Evolutionary conservation across 345 rosid genomes (phyloP).

Genomic region (Sisymbrium altissimum): DNA sequence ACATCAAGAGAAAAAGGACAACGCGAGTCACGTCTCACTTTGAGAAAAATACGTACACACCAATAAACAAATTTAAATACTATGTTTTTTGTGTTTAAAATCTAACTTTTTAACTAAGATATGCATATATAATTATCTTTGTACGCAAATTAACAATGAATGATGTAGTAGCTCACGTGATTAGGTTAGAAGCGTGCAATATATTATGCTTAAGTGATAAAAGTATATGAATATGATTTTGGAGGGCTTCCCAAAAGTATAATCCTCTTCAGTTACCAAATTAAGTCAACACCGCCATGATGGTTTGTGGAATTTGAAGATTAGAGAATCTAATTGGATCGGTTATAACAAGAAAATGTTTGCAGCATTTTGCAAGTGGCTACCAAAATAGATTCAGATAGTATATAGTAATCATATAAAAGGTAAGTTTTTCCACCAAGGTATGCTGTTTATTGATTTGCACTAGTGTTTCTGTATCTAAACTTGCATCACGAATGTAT

Average conservation of each 20-base stretch:
- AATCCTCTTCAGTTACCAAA: neutral
- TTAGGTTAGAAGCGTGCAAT: constrained; percentile 3
- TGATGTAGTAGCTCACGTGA: neutral
- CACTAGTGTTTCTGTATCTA: neutral
- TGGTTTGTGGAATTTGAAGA: neutral
- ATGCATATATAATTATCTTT: neutral
- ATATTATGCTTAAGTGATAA: neutral
- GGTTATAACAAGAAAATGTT: neutral
- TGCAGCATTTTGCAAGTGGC: neutral
- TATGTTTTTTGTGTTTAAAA: neutral
- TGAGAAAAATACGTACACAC: neutral
- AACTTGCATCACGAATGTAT: neutral
- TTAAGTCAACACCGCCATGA: neutral
- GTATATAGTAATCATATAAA: neutral
- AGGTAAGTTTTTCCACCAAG: neutral
- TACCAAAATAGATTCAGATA: neutral
- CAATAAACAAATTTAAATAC: neutral
- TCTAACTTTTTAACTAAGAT: neutral
- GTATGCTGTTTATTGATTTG: neutral
- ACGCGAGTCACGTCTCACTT: constrained; percentile 19
- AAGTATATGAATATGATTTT: neutral
- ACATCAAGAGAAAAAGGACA: constrained; percentile 22
- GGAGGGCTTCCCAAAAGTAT: neutral
- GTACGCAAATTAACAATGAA: neutral
- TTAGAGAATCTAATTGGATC: neutral